phyloP scores from a whole-genome alignment of 768 basidiomycete genomes.

The Plicaturopsis crispa region DNA sequence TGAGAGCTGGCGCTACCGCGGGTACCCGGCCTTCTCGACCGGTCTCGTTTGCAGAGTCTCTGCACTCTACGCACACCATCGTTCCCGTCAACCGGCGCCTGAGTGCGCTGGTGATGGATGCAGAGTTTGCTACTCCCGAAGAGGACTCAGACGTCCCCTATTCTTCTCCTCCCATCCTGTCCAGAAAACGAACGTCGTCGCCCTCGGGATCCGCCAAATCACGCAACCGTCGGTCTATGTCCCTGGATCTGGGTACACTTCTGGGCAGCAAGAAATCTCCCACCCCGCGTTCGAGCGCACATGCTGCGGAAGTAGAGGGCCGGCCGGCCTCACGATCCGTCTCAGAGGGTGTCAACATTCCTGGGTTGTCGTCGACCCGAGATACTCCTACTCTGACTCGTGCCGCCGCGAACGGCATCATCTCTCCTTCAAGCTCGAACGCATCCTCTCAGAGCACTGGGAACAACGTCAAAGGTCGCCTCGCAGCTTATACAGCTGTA shows the following conservation, averaged over 20 bases:
- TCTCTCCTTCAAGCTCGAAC: slow-evolving; percentile 26
- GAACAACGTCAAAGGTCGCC: slow-evolving; percentile 36
- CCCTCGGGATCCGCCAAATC: slow-evolving; percentile 38
- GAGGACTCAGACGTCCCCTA: slow-evolving; percentile 37
- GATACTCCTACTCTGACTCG: slow-evolving; percentile 35
- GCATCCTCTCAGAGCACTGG: slow-evolving; percentile 22
- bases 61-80: slow-evolving; percentile 67
- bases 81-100: slow-evolving; percentile 60
- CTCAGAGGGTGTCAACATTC: slow-evolving; percentile 22
- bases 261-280: slow-evolving; percentile 17
- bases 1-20: slow-evolving; percentile 41
- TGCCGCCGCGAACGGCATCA: slow-evolving; percentile 34
- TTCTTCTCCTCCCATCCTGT: slow-evolving; percentile 6
- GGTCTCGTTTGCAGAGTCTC: slow-evolving; percentile 71
- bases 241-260: slow-evolving; percentile 41
- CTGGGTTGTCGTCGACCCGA: slow-evolving; percentile 12
- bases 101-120: slow-evolving; percentile 61
- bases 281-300: slow-evolving; percentile 18
- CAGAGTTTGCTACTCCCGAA: slow-evolving; percentile 60
- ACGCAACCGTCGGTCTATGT: slow-evolving; percentile 57
- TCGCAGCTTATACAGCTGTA: slow-evolving; percentile 40
- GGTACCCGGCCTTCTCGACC: slow-evolving; percentile 54
- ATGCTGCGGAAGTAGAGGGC: slow-evolving; percentile 20
- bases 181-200: slow-evolving; percentile 21
- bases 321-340: slow-evolving; percentile 25